Conservation (phyloP, 2,329 filamentous ascomycete species). For the Phaeoacremonium minimum region DNA sequence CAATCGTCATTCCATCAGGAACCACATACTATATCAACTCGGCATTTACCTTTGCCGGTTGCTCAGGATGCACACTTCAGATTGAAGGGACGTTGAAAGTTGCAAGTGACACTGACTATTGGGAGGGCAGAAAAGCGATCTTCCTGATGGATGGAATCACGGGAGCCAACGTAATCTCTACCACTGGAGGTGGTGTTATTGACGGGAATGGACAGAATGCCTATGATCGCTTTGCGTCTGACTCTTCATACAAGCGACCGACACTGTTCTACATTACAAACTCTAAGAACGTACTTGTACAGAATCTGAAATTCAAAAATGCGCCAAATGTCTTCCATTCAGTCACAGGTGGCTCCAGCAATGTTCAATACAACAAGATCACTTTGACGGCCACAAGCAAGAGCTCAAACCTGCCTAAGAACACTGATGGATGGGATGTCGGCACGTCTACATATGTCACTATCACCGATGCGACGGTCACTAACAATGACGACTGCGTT, state of each 20-base stretch:
- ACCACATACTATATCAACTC: constrained; percentile 36
- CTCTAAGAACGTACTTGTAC: constrained; percentile 27
- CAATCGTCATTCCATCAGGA: constrained; percentile 34
- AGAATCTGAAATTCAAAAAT: constrained; percentile 31
- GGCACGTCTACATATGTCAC: constrained; percentile 29
- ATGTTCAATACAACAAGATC: constrained; percentile 29
- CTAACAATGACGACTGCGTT: constrained; percentile 39
- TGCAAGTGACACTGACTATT: constrained; percentile 30
- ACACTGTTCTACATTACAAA: constrained; percentile 35
- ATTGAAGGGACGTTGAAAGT: constrained; percentile 38
- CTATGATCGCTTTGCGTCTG: constrained; percentile 31
- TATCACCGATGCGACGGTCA: constrained; percentile 27
- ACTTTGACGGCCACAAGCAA: constrained; percentile 31
- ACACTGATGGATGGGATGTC: constrained; percentile 40
- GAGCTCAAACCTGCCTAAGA: constrained; percentile 29
- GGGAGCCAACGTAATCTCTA: constrained; percentile 31
- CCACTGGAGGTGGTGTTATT: constrained; percentile 33
- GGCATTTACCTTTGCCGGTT: constrained; percentile 34
- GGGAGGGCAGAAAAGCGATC: constrained; percentile 33
- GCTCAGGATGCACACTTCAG: constrained; percentile 37
- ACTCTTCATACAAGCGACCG: constrained; percentile 31
- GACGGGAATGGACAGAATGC: constrained; percentile 41
- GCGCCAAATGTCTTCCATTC: constrained; percentile 39
- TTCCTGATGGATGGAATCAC: constrained; percentile 30
- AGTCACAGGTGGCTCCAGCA: constrained; percentile 26